Percentiles rank a stretch among this genome's conserved stretches.
Evolutionary conservation across 2,329 filamentous ascomycete species (phyloP).

Genomic region (Pseudocercospora vitis): DNA sequence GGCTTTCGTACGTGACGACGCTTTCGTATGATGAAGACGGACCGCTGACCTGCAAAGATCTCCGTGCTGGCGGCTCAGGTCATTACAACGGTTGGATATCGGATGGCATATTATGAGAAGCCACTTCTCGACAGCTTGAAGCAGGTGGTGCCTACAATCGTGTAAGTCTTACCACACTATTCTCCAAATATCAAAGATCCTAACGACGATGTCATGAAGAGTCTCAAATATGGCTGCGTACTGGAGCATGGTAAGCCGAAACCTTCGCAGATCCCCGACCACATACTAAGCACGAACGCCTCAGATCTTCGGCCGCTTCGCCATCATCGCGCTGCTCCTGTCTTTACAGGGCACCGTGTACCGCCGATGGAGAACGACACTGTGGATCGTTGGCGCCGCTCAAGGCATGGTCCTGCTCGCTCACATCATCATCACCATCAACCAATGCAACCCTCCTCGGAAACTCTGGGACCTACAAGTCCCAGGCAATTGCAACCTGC

Average conservation of each 20-base stretch:
- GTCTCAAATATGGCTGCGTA: constrained; percentile 12
- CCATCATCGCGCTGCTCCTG: constrained; percentile 15
- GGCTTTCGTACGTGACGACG: constrained; percentile 2
- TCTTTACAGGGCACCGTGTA: constrained; percentile 15
- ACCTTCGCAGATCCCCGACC: background rate
- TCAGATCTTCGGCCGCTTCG: constrained; percentile 15
- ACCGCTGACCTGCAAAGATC: background rate
- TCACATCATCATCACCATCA: constrained; percentile 13
- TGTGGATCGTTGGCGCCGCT: constrained; percentile 14
- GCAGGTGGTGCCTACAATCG: constrained; percentile 7
- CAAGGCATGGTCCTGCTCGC: constrained; percentile 9
- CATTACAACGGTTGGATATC: constrained; percentile 4
- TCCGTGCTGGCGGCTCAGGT: background rate
- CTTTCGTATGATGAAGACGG: background rate
- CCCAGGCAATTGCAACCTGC: constrained; percentile 11
- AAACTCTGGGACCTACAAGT: constrained; percentile 16
- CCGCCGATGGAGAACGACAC: constrained; percentile 9
- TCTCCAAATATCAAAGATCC: background rate
- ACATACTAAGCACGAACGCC: background rate
- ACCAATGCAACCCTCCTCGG: constrained; percentile 16
- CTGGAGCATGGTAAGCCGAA: constrained; percentile 5
- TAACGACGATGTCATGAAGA: background rate
- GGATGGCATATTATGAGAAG: background rate
- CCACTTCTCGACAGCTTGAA: constrained; percentile 7
- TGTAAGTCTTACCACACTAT: constrained; percentile 7